phyloP scores from a whole-genome alignment of 2,329 filamentous ascomycete genomes.

The Helotiales sp. region DNA sequence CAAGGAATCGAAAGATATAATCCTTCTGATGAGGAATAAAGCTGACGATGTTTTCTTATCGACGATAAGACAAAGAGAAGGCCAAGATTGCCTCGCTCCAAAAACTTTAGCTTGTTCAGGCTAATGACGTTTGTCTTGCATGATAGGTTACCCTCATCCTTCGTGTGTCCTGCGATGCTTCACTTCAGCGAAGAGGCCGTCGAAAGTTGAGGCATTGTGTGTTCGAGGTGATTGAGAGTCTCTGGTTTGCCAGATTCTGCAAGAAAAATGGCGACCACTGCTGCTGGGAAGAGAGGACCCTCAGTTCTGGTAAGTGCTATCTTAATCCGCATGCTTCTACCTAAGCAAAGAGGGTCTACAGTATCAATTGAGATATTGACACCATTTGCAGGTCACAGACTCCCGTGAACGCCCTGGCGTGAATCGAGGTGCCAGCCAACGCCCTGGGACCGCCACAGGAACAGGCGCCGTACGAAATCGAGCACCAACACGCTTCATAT shows the following conservation, averaged over 20 bases:
- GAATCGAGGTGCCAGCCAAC: constrained; percentile 35
- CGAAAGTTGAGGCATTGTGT: neutral
- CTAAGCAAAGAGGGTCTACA: neutral
- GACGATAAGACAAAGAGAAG: neutral
- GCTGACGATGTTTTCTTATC: neutral
- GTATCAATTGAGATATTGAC: constrained; percentile 11
- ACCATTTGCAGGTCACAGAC: constrained; percentile 52
- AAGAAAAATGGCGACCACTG: constrained; percentile 28
- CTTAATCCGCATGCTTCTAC: neutral
- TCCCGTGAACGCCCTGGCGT: constrained; percentile 48
- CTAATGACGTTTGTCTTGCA: constrained; percentile 1
- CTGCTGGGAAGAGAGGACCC: constrained; percentile 51
- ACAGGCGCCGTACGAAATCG: constrained; percentile 35
- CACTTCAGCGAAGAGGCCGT: neutral
- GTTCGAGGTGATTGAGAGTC: neutral
- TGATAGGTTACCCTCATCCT: neutral
- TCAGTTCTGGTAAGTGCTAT: constrained; percentile 55
- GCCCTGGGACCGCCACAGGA: constrained; percentile 33
- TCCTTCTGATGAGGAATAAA: neutral
- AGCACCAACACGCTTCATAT: constrained; percentile 71
- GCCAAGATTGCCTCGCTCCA: neutral
- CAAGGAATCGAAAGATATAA: neutral
- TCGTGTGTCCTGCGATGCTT: neutral
- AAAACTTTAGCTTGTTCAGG: neutral
- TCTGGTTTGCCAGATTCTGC: neutral